These are phyloP conservation scores for Podaxis sp. DNA, from an alignment of 768 basidiomycete species.

Conservation along the genomic window DNA sequence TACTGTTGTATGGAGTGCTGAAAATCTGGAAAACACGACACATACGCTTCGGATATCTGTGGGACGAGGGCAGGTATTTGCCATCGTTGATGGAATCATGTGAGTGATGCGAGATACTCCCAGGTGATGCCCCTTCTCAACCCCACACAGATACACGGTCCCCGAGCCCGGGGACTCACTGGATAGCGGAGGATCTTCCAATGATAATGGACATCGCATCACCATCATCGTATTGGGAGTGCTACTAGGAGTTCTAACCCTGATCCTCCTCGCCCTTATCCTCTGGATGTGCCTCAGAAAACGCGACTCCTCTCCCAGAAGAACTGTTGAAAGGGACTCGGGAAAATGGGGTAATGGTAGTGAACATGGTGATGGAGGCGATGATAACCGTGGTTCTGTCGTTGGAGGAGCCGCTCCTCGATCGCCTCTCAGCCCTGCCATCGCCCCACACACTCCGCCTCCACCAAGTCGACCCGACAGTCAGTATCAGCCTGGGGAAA, in stretches of 20 bases:
- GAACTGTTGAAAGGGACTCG: neutral
- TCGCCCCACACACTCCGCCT: neutral
- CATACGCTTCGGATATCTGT: constrained; percentile 40
- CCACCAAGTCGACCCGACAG: constrained; percentile 14
- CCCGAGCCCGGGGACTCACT: constrained; percentile 22
- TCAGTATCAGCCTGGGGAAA: constrained; percentile 6
- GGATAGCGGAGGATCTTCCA: neutral
- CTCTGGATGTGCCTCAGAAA: constrained; percentile 11
- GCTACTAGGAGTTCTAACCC: neutral
- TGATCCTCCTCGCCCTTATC: constrained; percentile 5
- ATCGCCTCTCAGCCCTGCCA: neutral
- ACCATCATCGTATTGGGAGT: constrained; percentile 5
- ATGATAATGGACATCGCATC: neutral
- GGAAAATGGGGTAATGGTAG: constrained; percentile 3
- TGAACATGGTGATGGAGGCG: neutral
- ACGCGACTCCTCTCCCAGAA: neutral
- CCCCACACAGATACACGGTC: constrained; percentile 23
- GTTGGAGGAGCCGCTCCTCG: neutral
- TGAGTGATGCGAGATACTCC: constrained; percentile 21
- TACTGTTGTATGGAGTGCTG: constrained; percentile 37
- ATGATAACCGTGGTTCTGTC: neutral
- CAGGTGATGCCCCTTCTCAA: neutral
- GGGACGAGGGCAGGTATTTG: constrained; percentile 34
- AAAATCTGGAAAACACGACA: constrained; percentile 29
- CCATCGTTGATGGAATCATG: constrained; percentile 41